Evolutionary conservation across 352 stramenopile genomes (phyloP).

Genomic region (Pilasporangium apinafurcum): DNA sequence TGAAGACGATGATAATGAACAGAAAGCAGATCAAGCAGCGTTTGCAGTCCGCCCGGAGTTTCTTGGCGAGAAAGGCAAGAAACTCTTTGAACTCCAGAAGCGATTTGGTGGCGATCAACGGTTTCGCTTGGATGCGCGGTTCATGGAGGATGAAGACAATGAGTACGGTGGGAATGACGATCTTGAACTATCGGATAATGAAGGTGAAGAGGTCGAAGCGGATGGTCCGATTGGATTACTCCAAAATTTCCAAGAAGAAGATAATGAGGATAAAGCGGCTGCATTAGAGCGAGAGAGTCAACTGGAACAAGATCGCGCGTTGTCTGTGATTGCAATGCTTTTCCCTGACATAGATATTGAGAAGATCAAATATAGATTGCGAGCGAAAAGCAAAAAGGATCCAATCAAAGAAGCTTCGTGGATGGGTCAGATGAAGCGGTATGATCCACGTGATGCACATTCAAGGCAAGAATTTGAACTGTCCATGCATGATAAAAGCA

Average conservation of each 20-base stretch:
- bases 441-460: constrained; percentile 44
- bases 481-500: constrained; percentile 15
- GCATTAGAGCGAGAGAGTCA: constrained; percentile 32
- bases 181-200: constrained; percentile 15
- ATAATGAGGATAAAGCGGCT: constrained; percentile 22
- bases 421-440: constrained; percentile 70
- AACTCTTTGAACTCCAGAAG: constrained; percentile 81
- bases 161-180: constrained; percentile 46
- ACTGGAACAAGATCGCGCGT: constrained; percentile 37
- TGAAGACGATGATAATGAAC: constrained; percentile 19
- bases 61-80: constrained; percentile 53
- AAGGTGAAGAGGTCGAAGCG: constrained; percentile 8
- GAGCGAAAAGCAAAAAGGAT: constrained; percentile 39
- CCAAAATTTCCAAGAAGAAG: constrained; percentile 45
- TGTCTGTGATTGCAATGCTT: constrained; percentile 47
- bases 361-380: constrained; percentile 44
- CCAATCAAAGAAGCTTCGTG: constrained; percentile 69
- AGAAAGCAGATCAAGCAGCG: constrained; percentile 22
- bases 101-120: constrained; percentile 69
- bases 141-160: constrained; percentile 61
- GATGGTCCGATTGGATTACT: constrained; percentile 17
- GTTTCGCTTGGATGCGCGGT: constrained; percentile 72
- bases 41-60: constrained; percentile 74
- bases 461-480: constrained; percentile 49
- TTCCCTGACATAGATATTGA: constrained; percentile 69